Evolutionary conservation across 1,284 basidiomycete genomes (phyloP), one percentile per base, ranked within the genome.

Genomic region (Psilocybe mexicana): DNA sequence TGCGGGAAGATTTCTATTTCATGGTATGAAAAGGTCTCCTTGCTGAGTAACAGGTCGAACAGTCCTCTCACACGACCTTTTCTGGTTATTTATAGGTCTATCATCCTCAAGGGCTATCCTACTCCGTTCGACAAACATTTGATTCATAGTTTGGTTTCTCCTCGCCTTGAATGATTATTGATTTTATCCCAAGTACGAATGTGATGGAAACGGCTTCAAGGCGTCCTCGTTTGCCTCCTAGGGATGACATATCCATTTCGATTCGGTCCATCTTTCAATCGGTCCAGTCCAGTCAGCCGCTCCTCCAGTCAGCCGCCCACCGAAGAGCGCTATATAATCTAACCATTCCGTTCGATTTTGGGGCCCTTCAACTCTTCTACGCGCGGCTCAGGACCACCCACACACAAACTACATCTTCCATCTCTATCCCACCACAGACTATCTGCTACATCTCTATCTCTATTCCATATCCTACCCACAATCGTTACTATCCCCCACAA

Each of bases 401-500:
- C 14, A 6, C 7, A 40, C 38, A 40, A 40, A 40, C 38, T 40
- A 40, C 38, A 8, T 12, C 2, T 33, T 6, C 14, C 12, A 18
- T 25, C 24, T 0, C 14, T 30, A 18, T 18, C 12, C 7, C 14
- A 14, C 33, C 28, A 30, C 51, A 43, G 18, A 33, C 51, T 43
- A 43, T 43, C 38, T 12, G 11, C 3, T 12, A 40, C 38, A 40
- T 3, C 11, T 40, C 38, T 36, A 40, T 40, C 38, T 14, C 38
- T 50, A 25, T 18, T 14, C 38, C 42, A 50, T 8, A 12, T 45
- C 55, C 36, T 50, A 43, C 35, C 26, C 57, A 61, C 60, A 48
- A 52, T 61, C 60, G 11, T 59, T 62, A 51, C 43, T 42, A 43
- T 33, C 52, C 35, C 23, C 40, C 47, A 61, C 60, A 47, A 54